phyloP scores from a whole-genome alignment of 2,329 filamentous ascomycete genomes.

The Elsinoe australis region DNA sequence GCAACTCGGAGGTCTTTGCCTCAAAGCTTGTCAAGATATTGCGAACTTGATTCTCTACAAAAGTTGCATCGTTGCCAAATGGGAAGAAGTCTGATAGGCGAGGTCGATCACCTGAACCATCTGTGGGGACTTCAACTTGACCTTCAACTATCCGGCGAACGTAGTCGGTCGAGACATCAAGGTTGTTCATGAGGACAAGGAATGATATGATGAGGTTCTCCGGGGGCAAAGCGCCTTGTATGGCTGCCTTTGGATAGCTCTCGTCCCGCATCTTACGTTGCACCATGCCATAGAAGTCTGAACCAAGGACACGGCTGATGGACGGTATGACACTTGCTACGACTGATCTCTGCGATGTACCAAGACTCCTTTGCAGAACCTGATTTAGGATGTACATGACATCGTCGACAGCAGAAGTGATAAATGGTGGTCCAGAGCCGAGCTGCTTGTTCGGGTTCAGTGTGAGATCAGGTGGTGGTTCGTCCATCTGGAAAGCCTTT shows the following conservation, averaged over 20 bases:
- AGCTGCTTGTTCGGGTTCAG: slow-evolving; percentile 66
- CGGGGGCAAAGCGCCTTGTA: slow-evolving; percentile 74
- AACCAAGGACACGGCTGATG: slow-evolving; percentile 69
- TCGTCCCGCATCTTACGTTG: slow-evolving; percentile 97
- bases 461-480: slow-evolving; percentile 70
- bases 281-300: slow-evolving; percentile 93
- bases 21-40: slow-evolving; percentile 65
- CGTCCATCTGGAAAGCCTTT: slow-evolving; percentile 94
- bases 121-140: slow-evolving; percentile 42
- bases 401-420: slow-evolving; percentile 92
- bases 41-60: slow-evolving; percentile 61
- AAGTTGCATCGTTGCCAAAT: slow-evolving; percentile 64
- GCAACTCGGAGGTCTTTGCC: slow-evolving; percentile 69
- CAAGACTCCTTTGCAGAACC: slow-evolving; percentile 75
- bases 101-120: slow-evolving; percentile 25
- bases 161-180: slow-evolving; percentile 89
- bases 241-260: slow-evolving; percentile 71
- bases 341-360: slow-evolving; percentile 74
- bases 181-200: slow-evolving; percentile 87
- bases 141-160: slow-evolving; percentile 73
- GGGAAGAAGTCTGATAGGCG: slow-evolving; percentile 58
- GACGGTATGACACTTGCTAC: slow-evolving; percentile 71
- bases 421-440: slow-evolving; percentile 74
- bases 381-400: slow-evolving; percentile 99
- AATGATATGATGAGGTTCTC: slow-evolving; percentile 86